Evolutionary conservation across 306 rosid genomes (phyloP).

Genomic region (Canavalia ensiformis): DNA sequence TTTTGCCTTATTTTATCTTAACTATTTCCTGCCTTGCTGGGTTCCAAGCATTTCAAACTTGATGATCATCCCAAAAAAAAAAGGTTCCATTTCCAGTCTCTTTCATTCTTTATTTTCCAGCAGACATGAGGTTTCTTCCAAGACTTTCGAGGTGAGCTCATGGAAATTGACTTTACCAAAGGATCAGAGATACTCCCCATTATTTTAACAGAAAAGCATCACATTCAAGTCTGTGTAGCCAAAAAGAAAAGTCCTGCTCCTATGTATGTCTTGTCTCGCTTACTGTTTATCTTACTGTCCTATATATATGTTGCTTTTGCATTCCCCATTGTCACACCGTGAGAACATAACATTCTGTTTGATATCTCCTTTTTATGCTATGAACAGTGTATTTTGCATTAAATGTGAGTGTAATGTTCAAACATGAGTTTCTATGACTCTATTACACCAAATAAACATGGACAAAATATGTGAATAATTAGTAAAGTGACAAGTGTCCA

Average conservation of each 20-base stretch:
- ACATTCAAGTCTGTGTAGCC: slow-evolving; percentile 54
- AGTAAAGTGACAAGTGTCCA: not conserved
- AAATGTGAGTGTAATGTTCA: slow-evolving; percentile 29
- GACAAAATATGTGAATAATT: slow-evolving; percentile 10
- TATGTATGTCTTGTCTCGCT: slow-evolving; percentile 49
- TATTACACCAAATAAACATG: slow-evolving; percentile 27
- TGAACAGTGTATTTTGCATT: slow-evolving; percentile 52
- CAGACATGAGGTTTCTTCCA: slow-evolving; percentile 37
- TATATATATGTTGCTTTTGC: slow-evolving; percentile 45
- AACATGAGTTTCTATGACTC: slow-evolving; percentile 23
- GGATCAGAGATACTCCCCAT: slow-evolving; percentile 46
- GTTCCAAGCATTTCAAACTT: slow-evolving; percentile 26
- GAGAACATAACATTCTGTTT: slow-evolving; percentile 57
- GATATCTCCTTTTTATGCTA: slow-evolving; percentile 57
- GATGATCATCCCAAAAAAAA: slow-evolving; percentile 23
- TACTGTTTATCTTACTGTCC: slow-evolving; percentile 51
- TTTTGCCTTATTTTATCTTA: slow-evolving; percentile 17
- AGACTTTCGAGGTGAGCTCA: slow-evolving; percentile 31
- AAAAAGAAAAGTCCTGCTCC: slow-evolving; percentile 46
- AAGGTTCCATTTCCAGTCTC: slow-evolving; percentile 44
- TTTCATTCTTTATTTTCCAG: slow-evolving; percentile 47
- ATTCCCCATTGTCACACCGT: slow-evolving; percentile 47
- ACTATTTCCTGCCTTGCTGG: not conserved
- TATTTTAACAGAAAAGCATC: slow-evolving; percentile 45
- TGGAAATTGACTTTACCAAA: slow-evolving; percentile 49